Base-by-base conservation (phyloP, 2,329 filamentous ascomycete species). In the Colletotrichum higginsianum region DNA sequence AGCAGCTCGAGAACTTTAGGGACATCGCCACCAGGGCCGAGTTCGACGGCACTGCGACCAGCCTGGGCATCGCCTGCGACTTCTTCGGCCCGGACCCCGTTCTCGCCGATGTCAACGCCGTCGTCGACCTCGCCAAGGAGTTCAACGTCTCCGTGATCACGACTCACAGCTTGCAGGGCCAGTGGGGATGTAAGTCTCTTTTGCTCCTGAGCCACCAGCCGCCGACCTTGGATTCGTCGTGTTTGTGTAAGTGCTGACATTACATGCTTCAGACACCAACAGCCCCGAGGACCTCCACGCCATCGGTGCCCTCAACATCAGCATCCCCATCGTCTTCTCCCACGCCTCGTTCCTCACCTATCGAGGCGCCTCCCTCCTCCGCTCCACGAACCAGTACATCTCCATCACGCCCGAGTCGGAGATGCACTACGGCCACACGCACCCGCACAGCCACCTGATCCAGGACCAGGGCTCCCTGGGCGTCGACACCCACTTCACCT, bases 371-470 rank as follows among this genome's bases (percentile, higher is more conserved):
- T 64, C 77, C 1, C 79, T 88, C 0, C 82, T 90, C 0, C 85
- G 86, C 13, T 71, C 78, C 0, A 83, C 83, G 2, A 86, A 90
- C 77, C 84, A 89, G 61, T 86, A 86, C 78, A 78, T 90, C 52
- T 87, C 87, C 62, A 87, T 87, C 69, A 90, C 89, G 0, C 87
- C 88, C 1, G 89, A 91, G 75, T 88, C 86, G 0, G 88, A 90
- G 75, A 85, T 88, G 82, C 87, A 89, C 76, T 90, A 86, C 77
- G 88, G 88, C n/a, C 86, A 88, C 74, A 81, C 79, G 0, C 86
- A 90, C 68, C 81, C 82, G 1, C 75, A 78, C 47, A 82, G 79
- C 21, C 81, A 85, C 64, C 76, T 81, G 11, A 79, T 86, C 38
- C 82, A 83, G 38, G 87, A 90, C 74, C 87, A 90, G 72, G 83